These are phyloP conservation scores for Trichoderma asperellum DNA, from an alignment of 2,329 filamentous ascomycete genomes.

Conservation along the genomic window DNA sequence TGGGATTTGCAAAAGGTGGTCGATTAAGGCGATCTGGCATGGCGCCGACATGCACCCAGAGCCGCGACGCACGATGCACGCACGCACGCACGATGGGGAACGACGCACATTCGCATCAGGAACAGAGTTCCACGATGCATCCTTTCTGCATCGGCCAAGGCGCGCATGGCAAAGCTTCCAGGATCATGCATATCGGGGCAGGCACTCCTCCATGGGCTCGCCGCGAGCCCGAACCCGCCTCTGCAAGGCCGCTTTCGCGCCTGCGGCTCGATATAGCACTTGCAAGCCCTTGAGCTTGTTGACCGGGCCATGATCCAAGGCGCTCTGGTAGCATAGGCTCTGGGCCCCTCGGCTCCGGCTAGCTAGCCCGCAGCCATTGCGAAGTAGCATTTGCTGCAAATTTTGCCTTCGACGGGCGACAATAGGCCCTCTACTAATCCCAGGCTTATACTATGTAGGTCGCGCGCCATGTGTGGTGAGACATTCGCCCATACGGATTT, in stretches of 20 bases:
- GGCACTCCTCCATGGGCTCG: conserved; percentile 17
- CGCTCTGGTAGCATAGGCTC: background rate
- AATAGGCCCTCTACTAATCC: background rate
- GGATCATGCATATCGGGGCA: conserved; percentile 21
- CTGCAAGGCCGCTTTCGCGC: conserved; percentile 21
- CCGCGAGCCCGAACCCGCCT: conserved; percentile 5
- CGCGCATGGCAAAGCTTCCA: conserved; percentile 14
- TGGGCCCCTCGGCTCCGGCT: conserved; percentile 2
- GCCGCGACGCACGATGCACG: conserved; percentile 28
- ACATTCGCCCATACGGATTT: conserved; percentile 11
- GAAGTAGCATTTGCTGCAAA: background rate
- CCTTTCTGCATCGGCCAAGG: conserved; percentile 24
- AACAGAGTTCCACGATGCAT: conserved; percentile 26
- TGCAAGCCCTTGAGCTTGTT: background rate
- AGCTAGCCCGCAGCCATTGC: conserved; percentile 10
- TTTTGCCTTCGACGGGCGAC: conserved; percentile 1
- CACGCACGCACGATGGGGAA: conserved; percentile 27
- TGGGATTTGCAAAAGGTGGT: background rate
- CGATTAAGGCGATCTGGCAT: conserved; percentile 26
- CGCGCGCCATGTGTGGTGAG: conserved; percentile 5
- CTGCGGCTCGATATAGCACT: background rate
- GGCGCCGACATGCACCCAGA: conserved; percentile 24
- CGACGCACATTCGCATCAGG: conserved; percentile 25
- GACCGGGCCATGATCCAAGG: background rate
- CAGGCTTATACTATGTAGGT: background rate